Conservation (phyloP, 345 rosid genomes). For the Camelina laxa region DNA sequence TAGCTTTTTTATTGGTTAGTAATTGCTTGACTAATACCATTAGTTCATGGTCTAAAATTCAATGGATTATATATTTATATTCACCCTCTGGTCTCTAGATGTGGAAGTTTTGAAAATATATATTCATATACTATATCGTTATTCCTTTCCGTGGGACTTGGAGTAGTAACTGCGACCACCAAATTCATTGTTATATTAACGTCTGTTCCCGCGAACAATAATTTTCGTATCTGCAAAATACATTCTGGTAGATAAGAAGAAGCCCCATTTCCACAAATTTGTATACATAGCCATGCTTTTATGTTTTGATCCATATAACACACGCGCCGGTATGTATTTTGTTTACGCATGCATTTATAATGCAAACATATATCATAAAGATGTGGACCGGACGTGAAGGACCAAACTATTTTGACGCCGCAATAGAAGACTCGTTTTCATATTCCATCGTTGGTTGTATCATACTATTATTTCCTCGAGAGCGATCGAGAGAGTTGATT, state of each 20-base stretch:
- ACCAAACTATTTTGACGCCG: constrained; percentile 43
- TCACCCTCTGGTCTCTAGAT: no score
- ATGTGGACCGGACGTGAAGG: constrained; percentile 37
- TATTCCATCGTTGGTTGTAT: constrained; percentile 4
- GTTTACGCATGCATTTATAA: background rate
- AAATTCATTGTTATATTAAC: constrained; percentile 17
- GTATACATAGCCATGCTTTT: background rate
- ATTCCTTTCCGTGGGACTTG: constrained; percentile 29
- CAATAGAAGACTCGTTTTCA: constrained; percentile 35
- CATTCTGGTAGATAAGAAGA: constrained; percentile 18
- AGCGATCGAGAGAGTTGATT: background rate
- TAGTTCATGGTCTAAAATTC: no score
- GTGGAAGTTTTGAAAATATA: background rate
- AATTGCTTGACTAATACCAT: background rate
- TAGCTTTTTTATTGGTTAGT: background rate
- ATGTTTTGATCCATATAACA: background rate
- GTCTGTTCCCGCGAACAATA: constrained; percentile 24
- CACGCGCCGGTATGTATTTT: background rate
- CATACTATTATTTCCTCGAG: constrained; percentile 14
- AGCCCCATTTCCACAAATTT: constrained; percentile 9
- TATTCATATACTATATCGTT: background rate
- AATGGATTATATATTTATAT: no score
- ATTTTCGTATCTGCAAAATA: background rate
- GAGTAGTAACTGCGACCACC: constrained; percentile 30
- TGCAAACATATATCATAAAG: constrained; percentile 18